Base-by-base conservation (phyloP, 2,329 filamentous ascomycete genomes). In the Alternaria gansuensis region DNA sequence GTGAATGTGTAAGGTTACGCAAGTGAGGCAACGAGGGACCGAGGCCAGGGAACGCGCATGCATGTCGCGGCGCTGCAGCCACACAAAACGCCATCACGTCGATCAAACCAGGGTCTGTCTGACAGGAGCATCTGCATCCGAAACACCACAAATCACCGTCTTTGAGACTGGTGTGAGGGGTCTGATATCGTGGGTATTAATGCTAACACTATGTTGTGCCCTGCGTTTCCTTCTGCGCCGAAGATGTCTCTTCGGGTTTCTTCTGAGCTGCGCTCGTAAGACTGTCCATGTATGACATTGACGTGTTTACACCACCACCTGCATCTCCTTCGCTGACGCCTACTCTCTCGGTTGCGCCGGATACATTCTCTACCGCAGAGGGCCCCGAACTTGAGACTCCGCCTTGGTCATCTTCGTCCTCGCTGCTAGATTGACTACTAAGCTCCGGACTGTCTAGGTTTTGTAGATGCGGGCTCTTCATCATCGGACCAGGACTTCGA, bases 361-460 rank as follows among this genome's bases (percentile, higher is more conserved):
- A 50, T 21, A 54, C 44, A 31, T 60, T 46, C 31, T 59, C 54
- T 40, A 46, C 56, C 6, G 40, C 53, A 45, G 49, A 49, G 14
- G 46, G 39, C 23, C 36, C 49, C 14, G 57, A 45, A 3, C 63
- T 70, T 0, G 64, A 41, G 13, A 72, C 63, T 13, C 68, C 73
- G 13, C 72, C 72, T 31, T 72, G 62, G 2, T 65, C 63, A 24
- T 75, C 67, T 31, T 74, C 62, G 26, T 75, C 75, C 14, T 72
- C 71, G 34, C 75, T 76, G 50, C 73, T 77, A 49, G 70, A 72
- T 5, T 65, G 65, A 36, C 76, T 74, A 46, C 74, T 78, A 13
- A 76, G 66, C 10, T 75, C 72, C 2, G 77, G 77, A 41, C 77
- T 79, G 28, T 79, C 77, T n/a, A 79, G 61, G 21, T 78, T 75